A percentile compares a stretch with the other conserved stretches of the same genome.
Conservation (phyloP, 2,329 filamentous ascomycete genomes). For the Botrytis deweyae region DNA sequence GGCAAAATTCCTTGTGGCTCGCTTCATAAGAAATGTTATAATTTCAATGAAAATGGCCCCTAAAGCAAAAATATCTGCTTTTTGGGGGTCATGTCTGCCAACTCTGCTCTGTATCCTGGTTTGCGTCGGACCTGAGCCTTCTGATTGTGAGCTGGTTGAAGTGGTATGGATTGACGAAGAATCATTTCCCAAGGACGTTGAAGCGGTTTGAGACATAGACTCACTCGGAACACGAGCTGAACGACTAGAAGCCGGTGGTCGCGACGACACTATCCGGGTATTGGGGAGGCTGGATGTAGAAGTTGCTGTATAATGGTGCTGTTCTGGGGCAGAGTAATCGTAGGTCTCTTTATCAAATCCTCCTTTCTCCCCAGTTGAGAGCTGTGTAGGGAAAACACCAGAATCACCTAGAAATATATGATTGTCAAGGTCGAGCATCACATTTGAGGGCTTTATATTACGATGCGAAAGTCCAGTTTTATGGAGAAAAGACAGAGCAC, state of each 20-base stretch:
- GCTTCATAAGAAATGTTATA: slow-evolving; percentile 66
- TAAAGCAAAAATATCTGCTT: slow-evolving; percentile 70
- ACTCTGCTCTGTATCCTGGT: slow-evolving; percentile 33
- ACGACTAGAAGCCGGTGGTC: slow-evolving; percentile 33
- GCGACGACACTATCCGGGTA: neutral
- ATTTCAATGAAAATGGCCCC: slow-evolving; percentile 73
- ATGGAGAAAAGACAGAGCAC: slow-evolving; percentile 68
- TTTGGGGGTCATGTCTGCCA: slow-evolving; percentile 50
- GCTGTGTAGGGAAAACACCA: slow-evolving; percentile 47
- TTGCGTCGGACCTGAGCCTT: neutral
- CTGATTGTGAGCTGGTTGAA: slow-evolving; percentile 23
- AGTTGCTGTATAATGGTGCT: slow-evolving; percentile 39
- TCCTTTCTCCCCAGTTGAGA: slow-evolving; percentile 46
- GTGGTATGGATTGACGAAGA: slow-evolving; percentile 31
- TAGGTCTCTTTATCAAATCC: slow-evolving; percentile 68
- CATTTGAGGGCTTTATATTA: slow-evolving; percentile 68
- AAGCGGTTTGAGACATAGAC: neutral
- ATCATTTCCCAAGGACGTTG: slow-evolving; percentile 26
- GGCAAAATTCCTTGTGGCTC: slow-evolving; percentile 63
- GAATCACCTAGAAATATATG: slow-evolving; percentile 68
- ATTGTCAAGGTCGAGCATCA: slow-evolving; percentile 65
- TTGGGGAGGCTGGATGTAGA: slow-evolving; percentile 29
- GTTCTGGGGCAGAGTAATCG: slow-evolving; percentile 71
- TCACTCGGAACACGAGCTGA: slow-evolving; percentile 25
- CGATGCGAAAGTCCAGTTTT: slow-evolving; percentile 62